Evolutionary conservation across 768 basidiomycete species (phyloP), one percentile per base, ranked within the genome.

Genomic region (Boletus barrowsii): DNA sequence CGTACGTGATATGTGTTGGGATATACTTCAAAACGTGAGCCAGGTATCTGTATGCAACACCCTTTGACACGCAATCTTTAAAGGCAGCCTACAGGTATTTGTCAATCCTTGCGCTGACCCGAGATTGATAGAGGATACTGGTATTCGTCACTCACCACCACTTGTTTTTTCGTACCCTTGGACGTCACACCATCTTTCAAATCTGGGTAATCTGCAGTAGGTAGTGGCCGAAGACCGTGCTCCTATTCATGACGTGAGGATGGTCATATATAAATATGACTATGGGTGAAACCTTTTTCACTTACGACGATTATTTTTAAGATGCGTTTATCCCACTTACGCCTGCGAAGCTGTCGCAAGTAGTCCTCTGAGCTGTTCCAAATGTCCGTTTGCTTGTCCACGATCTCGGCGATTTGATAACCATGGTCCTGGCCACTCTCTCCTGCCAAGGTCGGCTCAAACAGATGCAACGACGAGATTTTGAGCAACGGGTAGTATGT

Each of bases 321-420:
- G 18, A 52, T n/a, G 7, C 58, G 54, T 4, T 56, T 47, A 5
- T 59, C 58, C 57, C 54, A 56, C 13, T 8, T 9, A 9, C 26
- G 26, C 26, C 26, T 26, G 26, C 7, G 8, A 26, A 9, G 26
- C 8, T 26, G 26, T 9, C 8, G 26, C 26, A 9, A 26, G 26
- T 8, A 26, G 26, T 9, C 47, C 6, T 59, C 54, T 39, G 10
- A 8, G 17, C 22, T 53, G 9, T 6, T 2, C 47, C 58, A 59
- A 14, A 29, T 22, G 37, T 53, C 54, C 29, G 26, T 30, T 13
- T 50, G 47, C 1, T 17, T 49, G 5, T 40, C 47, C 39, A 14
- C n/a, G 8, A 20, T 41, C 30, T 37, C 7, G 13, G 36, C 32
- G 18, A 46, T 6, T 18, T 18, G 13, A 13, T 5, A 17, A n/a